Base-by-base conservation (phyloP, 345 rosid species). In the Mangifera indica region DNA sequence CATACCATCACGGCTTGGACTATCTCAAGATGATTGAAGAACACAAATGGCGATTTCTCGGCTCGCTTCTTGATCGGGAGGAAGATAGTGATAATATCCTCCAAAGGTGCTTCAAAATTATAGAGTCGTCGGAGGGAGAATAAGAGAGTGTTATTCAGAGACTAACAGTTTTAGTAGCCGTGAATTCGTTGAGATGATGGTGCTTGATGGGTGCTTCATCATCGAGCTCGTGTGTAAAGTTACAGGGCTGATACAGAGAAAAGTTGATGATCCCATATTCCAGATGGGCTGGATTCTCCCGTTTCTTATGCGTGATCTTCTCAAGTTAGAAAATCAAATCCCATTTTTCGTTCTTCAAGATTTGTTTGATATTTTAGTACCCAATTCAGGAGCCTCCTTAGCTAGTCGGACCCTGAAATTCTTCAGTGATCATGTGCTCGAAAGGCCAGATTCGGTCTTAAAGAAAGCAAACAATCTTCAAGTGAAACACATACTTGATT, bases 321-420 rank as follows among this genome's bases (percentile, higher is more conserved):
- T 71, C 22, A 34, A 61, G 48, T 34, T 76, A 18, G 79, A 76
- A 63, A 76, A 76, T 49, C 79, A 76, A 60, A 66, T 76, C 11
- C 79, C 79, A 0, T 71, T 65, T 5, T 42, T 51, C 5, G 79
- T 71, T 48, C 79, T 76, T 3, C 18, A 71, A 51, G 10, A 10
- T 12, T 62, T 76, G 37, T 76, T 44, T 48, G 21, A 58, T 9
- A 51, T 69, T 10, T 58, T 44, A 21, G 32, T 9, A 6, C n/a
- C 22, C 2, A 8, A 58, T 26, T 7, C 52, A 0, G 6, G 20
- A 4, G 4, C 0, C 7, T 48, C 72, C n/a, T 65, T 76, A 7
- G 49, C 55, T 5, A 0, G 26, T 2, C 62, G 71, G 1, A 32
- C 40, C 7, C 3, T 58, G 18, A 3, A 37, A 49, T 76, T 71